phyloP scores from a whole-genome alignment of 805 yeast species.

The Millerozyma miso region DNA sequence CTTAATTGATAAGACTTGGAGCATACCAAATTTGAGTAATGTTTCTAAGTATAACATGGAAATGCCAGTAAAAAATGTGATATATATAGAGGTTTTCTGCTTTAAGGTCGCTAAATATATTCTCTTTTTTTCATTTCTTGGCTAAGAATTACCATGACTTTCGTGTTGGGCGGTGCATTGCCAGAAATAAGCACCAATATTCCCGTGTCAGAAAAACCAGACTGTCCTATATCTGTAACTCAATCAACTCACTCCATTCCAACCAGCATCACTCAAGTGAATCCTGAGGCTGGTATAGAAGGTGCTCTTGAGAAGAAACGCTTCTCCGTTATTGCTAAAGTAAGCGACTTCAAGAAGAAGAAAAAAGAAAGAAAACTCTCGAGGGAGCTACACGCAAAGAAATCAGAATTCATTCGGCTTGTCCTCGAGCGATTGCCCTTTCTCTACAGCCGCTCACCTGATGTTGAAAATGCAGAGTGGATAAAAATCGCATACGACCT shows the following conservation, averaged over 20 bases:
- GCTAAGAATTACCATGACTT: neutral
- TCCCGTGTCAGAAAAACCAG: neutral
- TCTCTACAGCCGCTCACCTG: constrained; percentile 7
- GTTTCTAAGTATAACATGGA: neutral
- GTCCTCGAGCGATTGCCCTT: constrained; percentile 12
- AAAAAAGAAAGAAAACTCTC: neutral
- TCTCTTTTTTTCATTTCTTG: neutral
- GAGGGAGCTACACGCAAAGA: constrained; percentile 3
- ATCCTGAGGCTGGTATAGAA: neutral
- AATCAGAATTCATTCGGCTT: constrained; percentile 4
- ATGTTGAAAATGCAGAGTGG: constrained; percentile 14
- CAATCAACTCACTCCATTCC: neutral
- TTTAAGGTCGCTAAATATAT: neutral
- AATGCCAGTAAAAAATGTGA: neutral
- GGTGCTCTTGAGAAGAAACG: neutral
- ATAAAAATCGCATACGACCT: constrained; percentile 12
- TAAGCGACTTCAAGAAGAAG: constrained; percentile 2
- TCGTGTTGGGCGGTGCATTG: neutral
- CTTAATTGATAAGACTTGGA: neutral
- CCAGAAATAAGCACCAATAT: neutral
- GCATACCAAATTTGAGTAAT: neutral
- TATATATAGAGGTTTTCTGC: neutral
- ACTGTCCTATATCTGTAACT: neutral
- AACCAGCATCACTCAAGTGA: neutral
- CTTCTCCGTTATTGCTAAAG: neutral